Evolutionary conservation across 2,329 filamentous ascomycete species (phyloP).

Genomic region (Aspergillus novoparasiticus): DNA sequence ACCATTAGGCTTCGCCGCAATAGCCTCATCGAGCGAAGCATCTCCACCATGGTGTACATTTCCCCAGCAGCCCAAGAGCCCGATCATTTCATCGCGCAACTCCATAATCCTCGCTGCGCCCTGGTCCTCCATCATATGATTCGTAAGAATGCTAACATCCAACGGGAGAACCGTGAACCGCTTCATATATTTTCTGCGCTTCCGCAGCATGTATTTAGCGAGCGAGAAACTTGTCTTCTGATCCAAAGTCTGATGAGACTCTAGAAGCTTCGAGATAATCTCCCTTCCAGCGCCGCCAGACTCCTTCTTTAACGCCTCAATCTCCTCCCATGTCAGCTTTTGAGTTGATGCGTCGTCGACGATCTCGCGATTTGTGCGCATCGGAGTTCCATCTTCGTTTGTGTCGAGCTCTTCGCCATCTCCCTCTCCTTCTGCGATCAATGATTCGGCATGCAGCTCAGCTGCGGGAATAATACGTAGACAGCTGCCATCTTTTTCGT

Average conservation of each 20-base stretch:
- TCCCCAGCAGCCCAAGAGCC: conserved; percentile 81
- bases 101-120: conserved; percentile 83
- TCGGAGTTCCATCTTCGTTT: conserved; percentile 45
- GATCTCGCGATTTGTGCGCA: conserved; percentile 66
- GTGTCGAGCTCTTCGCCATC: conserved; percentile 39
- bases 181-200: conserved; percentile 89
- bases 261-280: conserved; percentile 87
- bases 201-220: conserved; percentile 93
- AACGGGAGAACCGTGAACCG: conserved; percentile 83
- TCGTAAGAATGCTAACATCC: conserved; percentile 73
- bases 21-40: conserved; percentile 24
- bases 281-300: conserved; percentile 80
- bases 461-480: conserved; percentile 77
- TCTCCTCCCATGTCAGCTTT: conserved; percentile 71
- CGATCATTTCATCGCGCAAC: conserved; percentile 80
- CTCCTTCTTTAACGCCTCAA: conserved; percentile 71
- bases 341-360: conserved; percentile 70
- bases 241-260: conserved; percentile 84
- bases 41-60: conserved; percentile 78
- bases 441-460: conserved; percentile 78
- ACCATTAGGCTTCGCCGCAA: conserved; percentile 48
- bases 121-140: conserved; percentile 78
- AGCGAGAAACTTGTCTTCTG: conserved; percentile 93
- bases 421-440: conserved; percentile 56
- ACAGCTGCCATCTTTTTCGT: conserved; percentile 63